Percentiles rank a stretch among this genome's conserved stretches.
Conservation (phyloP, 441 rosid species). For the Mallotus repandus region DNA sequence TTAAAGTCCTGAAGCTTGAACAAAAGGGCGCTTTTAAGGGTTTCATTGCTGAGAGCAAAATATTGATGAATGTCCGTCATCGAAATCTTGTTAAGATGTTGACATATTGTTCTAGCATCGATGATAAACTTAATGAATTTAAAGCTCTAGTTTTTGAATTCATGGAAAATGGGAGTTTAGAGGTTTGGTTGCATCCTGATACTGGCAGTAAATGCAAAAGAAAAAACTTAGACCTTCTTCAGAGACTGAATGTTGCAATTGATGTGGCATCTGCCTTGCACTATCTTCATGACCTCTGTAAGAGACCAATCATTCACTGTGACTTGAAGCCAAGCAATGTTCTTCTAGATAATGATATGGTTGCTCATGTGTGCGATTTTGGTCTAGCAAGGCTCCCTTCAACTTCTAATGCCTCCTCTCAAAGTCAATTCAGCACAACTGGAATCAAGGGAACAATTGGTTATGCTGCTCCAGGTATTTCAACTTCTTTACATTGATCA, state of each 20-base stretch:
- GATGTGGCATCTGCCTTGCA: slow-evolving; percentile 33
- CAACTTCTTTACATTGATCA: not conserved
- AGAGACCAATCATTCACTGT: slow-evolving; percentile 23
- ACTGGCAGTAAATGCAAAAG: not conserved
- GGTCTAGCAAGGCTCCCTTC: slow-evolving; percentile 16
- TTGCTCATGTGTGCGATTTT: slow-evolving; percentile 19
- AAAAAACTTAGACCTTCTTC: slow-evolving; percentile 9
- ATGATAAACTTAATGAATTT: slow-evolving; percentile 27
- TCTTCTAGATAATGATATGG: slow-evolving; percentile 26
- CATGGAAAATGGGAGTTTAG: slow-evolving; percentile 36
- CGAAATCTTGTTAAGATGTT: slow-evolving; percentile 32
- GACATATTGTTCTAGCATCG: slow-evolving; percentile 28
- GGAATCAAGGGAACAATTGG: slow-evolving; percentile 22
- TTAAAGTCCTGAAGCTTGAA: slow-evolving; percentile 34
- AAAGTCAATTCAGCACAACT: not conserved
- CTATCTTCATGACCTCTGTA: slow-evolving; percentile 35
- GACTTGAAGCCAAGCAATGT: slow-evolving; percentile 28
- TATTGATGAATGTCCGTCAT: slow-evolving; percentile 25
- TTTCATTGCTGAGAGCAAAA: slow-evolving; percentile 30
- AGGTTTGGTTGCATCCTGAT: slow-evolving; percentile 30
- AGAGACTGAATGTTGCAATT: slow-evolving; percentile 31
- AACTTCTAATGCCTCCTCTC: not conserved
- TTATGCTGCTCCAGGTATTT: slow-evolving; percentile 21
- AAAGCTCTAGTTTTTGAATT: slow-evolving; percentile 33
- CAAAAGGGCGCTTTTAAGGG: slow-evolving; percentile 28